Evolutionary conservation across 108 stramenopile genomes (phyloP).

Genomic region (Skeletonema menzelii): DNA sequence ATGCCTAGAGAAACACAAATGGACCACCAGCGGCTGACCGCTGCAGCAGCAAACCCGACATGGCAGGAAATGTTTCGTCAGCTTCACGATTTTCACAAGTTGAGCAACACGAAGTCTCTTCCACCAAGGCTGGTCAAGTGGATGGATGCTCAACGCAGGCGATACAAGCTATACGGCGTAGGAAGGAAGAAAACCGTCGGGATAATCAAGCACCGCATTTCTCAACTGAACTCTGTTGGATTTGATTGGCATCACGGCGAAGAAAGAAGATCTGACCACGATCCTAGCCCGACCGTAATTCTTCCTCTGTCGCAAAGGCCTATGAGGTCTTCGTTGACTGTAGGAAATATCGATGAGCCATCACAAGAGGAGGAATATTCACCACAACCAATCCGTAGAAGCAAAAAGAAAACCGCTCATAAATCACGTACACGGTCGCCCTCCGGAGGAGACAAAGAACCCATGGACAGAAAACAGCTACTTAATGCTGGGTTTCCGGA

Average conservation of each 20-base stretch:
- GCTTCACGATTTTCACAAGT: slow-evolving; percentile 2
- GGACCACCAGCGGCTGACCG: no score
- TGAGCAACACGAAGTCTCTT: neutral
- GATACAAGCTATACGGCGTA: neutral
- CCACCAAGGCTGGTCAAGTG: neutral
- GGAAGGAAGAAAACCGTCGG: neutral
- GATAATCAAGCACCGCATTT: neutral
- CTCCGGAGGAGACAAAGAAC: neutral
- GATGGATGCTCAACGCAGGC: slow-evolving; percentile 4
- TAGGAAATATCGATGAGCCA: neutral
- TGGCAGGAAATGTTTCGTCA: slow-evolving; percentile 2
- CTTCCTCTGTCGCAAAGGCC: neutral
- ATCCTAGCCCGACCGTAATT: neutral
- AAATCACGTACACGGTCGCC: neutral
- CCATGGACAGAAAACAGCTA: neutral
- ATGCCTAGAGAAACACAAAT: no score
- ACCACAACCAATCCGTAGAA: neutral
- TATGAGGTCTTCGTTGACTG: neutral
- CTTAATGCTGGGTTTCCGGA: neutral
- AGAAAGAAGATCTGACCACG: neutral
- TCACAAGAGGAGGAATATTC: neutral
- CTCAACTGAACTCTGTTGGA: neutral
- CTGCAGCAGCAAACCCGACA: neutral
- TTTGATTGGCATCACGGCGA: neutral
- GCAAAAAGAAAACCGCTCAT: neutral